Percentiles rank a stretch among this genome's conserved stretches.
phyloP scores from a whole-genome alignment of 2,329 filamentous ascomycete species.

The Fusarium tanahbumbuense region DNA sequence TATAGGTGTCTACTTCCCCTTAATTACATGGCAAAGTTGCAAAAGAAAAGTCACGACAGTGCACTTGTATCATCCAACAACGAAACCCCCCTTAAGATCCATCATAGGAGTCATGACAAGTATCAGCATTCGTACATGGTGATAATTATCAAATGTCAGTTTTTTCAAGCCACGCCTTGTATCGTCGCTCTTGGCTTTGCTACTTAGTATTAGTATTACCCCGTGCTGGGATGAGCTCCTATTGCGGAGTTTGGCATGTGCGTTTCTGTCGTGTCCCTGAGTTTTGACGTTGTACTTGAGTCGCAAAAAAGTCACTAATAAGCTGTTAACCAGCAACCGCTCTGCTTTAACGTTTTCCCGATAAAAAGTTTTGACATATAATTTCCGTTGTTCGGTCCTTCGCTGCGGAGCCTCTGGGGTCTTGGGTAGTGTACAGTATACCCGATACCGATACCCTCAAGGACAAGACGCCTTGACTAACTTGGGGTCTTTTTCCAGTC shows the following conservation, averaged over 20 bases:
- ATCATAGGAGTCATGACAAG: background rate
- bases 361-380: constrained; percentile 3
- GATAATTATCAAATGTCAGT: constrained; percentile 5
- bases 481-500: background rate
- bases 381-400: constrained; percentile 11
- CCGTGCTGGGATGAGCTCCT: constrained; percentile 1
- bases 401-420: constrained; percentile 1
- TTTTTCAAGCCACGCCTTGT: constrained; percentile 6
- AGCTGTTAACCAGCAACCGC: constrained; percentile 3
- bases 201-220: background rate
- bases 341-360: constrained; percentile 8
- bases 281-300: constrained; percentile 7
- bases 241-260: constrained; percentile 14
- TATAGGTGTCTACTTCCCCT: background rate
- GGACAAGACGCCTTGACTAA: constrained; percentile 1
- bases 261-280: constrained; percentile 1
- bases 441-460: constrained; percentile 1
- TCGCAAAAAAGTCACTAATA: constrained; percentile 5
- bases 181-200: background rate
- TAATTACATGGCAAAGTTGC: constrained; percentile 1
- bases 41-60: constrained; percentile 7
- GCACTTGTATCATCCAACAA: constrained; percentile 3
- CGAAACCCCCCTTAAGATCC: constrained; percentile 1
- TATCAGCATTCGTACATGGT: background rate
- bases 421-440: background rate